These are phyloP conservation scores for Backusella luteola DNA, from an alignment of 192 early-diverging fungal species.

Conservation along the genomic window DNA sequence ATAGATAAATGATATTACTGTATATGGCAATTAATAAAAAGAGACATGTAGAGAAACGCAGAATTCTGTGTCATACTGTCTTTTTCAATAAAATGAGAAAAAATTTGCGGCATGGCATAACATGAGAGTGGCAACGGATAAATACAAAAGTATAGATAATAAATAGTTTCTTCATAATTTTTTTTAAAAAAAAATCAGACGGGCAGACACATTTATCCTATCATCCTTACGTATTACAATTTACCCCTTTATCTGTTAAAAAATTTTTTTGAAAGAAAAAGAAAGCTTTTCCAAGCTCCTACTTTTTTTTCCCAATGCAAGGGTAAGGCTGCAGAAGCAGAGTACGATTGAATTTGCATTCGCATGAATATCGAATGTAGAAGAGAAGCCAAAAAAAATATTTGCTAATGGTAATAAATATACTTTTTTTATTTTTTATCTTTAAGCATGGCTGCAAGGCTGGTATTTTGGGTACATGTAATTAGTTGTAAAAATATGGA, in stretches of 20 bases:
- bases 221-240: too few relatives aligned
- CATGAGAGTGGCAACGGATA: neutral
- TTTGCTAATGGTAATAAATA: neutral
- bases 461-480: neutral
- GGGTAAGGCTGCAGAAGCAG: constrained; percentile 3
- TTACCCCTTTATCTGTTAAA: neutral
- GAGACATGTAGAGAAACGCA: neutral
- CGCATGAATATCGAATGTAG: neutral
- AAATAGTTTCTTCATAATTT: neutral
- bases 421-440: neutral
- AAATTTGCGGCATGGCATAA: too few relatives aligned
- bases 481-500: neutral
- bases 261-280: neutral
- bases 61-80: too few relatives aligned
- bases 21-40: neutral
- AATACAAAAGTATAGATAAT: neutral
- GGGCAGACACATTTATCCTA: too few relatives aligned
- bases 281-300: neutral
- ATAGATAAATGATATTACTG: neutral
- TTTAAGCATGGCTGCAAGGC: neutral
- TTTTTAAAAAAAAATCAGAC: too few relatives aligned
- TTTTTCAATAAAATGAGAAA: too few relatives aligned
- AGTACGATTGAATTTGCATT: constrained; percentile 1
- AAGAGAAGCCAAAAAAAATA: neutral
- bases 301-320: constrained; percentile 2